Evolutionary conservation across 2,329 filamentous ascomycete species (phyloP), one percentile per base, ranked within the genome.

Genomic region (Dendrostoma leiphaemia): DNA sequence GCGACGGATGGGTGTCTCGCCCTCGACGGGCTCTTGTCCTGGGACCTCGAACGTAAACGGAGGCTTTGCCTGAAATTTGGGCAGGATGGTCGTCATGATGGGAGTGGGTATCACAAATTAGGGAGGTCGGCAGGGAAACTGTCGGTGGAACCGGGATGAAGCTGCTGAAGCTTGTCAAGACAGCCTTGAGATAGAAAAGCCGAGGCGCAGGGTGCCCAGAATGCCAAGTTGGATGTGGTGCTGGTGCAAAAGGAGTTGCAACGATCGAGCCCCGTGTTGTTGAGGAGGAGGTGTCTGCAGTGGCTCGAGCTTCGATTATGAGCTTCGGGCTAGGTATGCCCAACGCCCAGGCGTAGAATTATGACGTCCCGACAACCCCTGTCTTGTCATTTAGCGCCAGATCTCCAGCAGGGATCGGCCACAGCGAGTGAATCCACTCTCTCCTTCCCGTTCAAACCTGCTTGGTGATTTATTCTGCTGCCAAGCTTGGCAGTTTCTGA

Each of bases 1-100:
- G 53, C 89, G 81, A 62, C 88, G 85, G 32, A 89, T 85, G 58
- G 88, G 81, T 15, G 89, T 91, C 76, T 92, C 89, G 70, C 89
- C 89, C 34, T 84, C 74, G 62, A 84, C 76, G 59, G 83, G 81
- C 65, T 83, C 71, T 59, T 77, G 80, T 63, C 82, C 85, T 17
- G 87, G 76, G 6, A 79, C 84, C 64, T 91, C 87, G 66, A 89
- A 79, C 19, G 85, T 82, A 74, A 85, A 90, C 24, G 87, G 87
- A 17, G 77, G 74, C 67, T 80, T 82, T 67, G 82, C 85, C 62
- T 70, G 66, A 67, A 83, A 76, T 60, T 78, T 78, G 35, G 55
- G 55, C 24, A 51, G 40, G 12, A 55, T 55, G 24, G 44, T 45
- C 21, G 49, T 32, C 51, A 58, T 54, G 43, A 24, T 49, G 47